Evolutionary conservation across 2,329 filamentous ascomycete species (phyloP), one percentile per base, ranked within the genome.

Genomic region (Teratosphaeriaceae sp.): DNA sequence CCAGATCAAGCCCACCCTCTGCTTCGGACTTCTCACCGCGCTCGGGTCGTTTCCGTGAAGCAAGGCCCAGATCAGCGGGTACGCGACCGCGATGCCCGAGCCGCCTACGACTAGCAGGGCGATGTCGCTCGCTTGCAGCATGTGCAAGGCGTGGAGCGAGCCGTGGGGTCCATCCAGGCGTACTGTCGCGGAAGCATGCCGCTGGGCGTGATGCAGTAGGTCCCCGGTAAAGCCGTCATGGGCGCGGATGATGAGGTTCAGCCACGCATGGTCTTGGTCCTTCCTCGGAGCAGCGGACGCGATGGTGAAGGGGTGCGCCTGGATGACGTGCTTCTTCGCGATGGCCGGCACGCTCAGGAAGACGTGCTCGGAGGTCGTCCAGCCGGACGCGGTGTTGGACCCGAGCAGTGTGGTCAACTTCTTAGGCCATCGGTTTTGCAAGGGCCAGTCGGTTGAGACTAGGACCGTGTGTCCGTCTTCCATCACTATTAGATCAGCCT

Each of bases 291-390:
- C 77, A 0, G 73, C 71, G 2, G 79, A 82, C 13, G 79, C 74
- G 42, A 84, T 81, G 7, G 79, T 83, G 60, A 84, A 84, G 0
- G 80, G 80, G 54, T 84, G 80, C 0, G 79, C 70, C 60, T 84
- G 80, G 1, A 81, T 56, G 2, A 64, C 55, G 53, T 81, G 73
- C 42, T 67, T 71, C 2, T 62, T 59, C 2, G 72, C 73, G 5
- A 84, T 66, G 0, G 63, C 64, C 0, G 79, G 79, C 1, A 83
- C 63, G 1, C 75, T 75, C 44, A 84, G 57, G 60, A 84, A 84
- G 38, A 82, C 69, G 57, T 84, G 80, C 52, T 82, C 76, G 13
- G 77, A 76, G 2, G 79, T 73, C 16, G 66, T 56, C 79, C 80
- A 84, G 30, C 79, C 79, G 29, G 43, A 23, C 3, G 33, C 18